Evolutionary conservation across 352 stramenopile species (phyloP).

Genomic region (Globisporangium sylvaticum): DNA sequence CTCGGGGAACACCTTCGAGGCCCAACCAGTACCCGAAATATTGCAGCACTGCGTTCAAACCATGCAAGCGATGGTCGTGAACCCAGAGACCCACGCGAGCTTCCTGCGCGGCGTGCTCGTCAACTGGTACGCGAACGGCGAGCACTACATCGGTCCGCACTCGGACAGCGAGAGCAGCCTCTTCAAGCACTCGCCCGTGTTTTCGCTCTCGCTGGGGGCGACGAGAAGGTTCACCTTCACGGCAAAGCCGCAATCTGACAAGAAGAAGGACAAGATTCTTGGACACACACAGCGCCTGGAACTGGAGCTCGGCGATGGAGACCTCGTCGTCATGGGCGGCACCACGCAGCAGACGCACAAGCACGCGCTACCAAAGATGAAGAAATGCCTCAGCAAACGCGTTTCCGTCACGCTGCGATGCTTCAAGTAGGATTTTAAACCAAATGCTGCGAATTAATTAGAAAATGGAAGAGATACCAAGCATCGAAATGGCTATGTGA

Average conservation of each 20-base stretch:
- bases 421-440: conserved; percentile 6
- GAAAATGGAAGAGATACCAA: too few relatives aligned
- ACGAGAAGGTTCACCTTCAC: conserved; percentile 33
- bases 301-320: conserved; percentile 30
- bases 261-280: not conserved
- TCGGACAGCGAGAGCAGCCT: conserved; percentile 66
- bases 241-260: not conserved
- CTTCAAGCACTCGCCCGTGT: conserved; percentile 28
- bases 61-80: conserved; percentile 40
- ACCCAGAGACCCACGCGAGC: conserved; percentile 18
- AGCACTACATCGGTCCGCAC: conserved; percentile 81
- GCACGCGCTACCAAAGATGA: conserved; percentile 38
- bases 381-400: conserved; percentile 6
- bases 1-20: conserved; percentile 48
- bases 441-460: too few relatives aligned
- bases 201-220: conserved; percentile 34
- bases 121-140: conserved; percentile 82
- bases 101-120: conserved; percentile 48
- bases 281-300: conserved; percentile 13
- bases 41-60: conserved; percentile 33
- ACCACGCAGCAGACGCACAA: conserved; percentile 35
- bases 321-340: conserved; percentile 46
- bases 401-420: conserved; percentile 14
- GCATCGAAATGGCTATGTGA: too few relatives aligned
- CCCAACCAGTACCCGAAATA: conserved; percentile 32